Conservation (phyloP, 306 rosid species). For the Lathyrus aphaca region DNA sequence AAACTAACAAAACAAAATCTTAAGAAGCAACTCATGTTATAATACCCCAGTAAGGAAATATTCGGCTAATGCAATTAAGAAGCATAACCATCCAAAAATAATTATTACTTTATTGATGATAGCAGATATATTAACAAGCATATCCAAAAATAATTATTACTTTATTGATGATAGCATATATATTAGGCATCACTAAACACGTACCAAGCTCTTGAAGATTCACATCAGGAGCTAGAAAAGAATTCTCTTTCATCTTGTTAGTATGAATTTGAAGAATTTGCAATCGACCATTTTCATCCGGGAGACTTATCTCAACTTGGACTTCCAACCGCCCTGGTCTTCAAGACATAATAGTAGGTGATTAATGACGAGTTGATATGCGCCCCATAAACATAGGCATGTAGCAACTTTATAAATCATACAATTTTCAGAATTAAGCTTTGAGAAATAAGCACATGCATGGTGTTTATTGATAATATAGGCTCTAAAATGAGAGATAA, state of each 20-base stretch:
- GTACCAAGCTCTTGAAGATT: conserved; percentile 93
- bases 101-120: conserved; percentile 23
- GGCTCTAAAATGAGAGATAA: conserved; percentile 17
- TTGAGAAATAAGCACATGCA: conserved; percentile 3
- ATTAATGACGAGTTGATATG: conserved; percentile 29
- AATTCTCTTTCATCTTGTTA: conserved; percentile 96
- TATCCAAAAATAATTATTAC: conserved; percentile 19
- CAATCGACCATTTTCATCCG: conserved; percentile 94
- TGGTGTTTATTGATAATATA: conserved; percentile 1
- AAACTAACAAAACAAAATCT: conserved; percentile 32
- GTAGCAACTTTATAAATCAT: conserved; percentile 35
- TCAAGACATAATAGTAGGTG: conserved; percentile 38
- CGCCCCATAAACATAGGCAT: conserved; percentile 34
- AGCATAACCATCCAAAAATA: conserved; percentile 3
- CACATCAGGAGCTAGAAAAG: conserved; percentile 91
- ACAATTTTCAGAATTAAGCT: conserved; percentile 13
- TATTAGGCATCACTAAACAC: conserved; percentile 41
- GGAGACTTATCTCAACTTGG: conserved; percentile 96
- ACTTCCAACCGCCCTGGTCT: conserved; percentile 99
- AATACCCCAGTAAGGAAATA: conserved; percentile 18
- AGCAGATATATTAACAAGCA: conserved; percentile 20
- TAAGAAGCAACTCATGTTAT: conserved; percentile 5
- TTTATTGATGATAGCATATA: conserved; percentile 22
- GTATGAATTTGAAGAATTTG: conserved; percentile 99
- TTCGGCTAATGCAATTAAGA: conserved; percentile 31